These are phyloP conservation scores for Thoreauomyces humboldtii DNA, from an alignment of 192 early-diverging fungal species.

Conservation along the genomic window DNA sequence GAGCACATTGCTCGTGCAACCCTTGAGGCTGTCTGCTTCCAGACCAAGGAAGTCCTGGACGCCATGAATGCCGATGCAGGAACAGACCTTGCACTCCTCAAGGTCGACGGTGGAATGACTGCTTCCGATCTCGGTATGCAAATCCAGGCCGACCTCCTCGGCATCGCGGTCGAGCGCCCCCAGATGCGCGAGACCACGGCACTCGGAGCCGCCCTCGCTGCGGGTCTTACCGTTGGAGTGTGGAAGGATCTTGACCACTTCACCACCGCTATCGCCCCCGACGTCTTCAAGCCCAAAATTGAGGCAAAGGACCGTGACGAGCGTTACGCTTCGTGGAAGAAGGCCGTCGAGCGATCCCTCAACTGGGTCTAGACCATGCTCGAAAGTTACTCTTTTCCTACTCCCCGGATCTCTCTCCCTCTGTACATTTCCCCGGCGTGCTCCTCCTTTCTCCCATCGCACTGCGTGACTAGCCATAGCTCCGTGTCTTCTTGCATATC, in stretches of 20 bases:
- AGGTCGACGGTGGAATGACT: conserved; percentile 94
- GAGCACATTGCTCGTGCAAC: conserved; percentile 84
- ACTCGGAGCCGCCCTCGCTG: conserved; percentile 86
- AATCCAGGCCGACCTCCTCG: conserved; percentile 81
- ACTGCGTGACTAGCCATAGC: too few relatives aligned
- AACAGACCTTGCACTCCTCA: conserved; percentile 64
- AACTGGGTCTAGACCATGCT: conserved; percentile 20
- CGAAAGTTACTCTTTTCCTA: too few relatives aligned
- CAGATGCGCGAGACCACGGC: conserved; percentile 90
- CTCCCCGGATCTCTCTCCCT: too few relatives aligned
- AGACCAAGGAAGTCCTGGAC: conserved; percentile 78
- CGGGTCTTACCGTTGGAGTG: conserved; percentile 70
- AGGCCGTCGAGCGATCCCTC: conserved; percentile 20
- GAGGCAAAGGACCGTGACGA: not conserved
- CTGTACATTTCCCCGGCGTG: too few relatives aligned
- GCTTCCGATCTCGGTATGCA: conserved; percentile 91
- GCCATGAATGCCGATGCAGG: conserved; percentile 84
- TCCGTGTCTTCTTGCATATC: too few relatives aligned
- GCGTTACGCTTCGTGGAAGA: conserved; percentile 19
- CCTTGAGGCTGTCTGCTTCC: conserved; percentile 87
- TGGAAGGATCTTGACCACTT: conserved; percentile 61
- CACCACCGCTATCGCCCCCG: not conserved
- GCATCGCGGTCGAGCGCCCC: conserved; percentile 76
- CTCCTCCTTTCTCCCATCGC: too few relatives aligned
- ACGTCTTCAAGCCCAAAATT: conserved; percentile 18